Evolutionary conservation across 192 early-diverging fungal genomes (phyloP).

Genomic region (Neocallimastix lanati): DNA sequence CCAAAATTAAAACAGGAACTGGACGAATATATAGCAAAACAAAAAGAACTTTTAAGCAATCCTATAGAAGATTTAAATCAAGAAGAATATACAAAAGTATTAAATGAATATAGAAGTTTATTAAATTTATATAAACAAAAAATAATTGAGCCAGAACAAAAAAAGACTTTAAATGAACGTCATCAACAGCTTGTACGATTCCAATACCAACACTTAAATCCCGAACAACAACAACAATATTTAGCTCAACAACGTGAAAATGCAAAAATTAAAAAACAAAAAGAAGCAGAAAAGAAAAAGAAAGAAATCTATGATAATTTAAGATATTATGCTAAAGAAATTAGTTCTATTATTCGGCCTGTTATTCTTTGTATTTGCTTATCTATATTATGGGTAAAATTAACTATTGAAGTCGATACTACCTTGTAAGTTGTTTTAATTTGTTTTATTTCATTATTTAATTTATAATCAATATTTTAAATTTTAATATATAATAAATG

Average conservation of each 20-base stretch:
- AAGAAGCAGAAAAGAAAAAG: background rate
- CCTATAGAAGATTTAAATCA: background rate
- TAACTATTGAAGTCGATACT: slow-evolving; percentile 8
- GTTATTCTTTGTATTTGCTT: slow-evolving; percentile 56
- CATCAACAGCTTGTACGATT: background rate
- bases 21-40: background rate
- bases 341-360: slow-evolving; percentile 48
- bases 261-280: background rate
- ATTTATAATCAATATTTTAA: too few species aligned
- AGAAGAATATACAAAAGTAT: background rate
- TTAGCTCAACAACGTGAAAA: background rate
- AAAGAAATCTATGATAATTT: background rate
- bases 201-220: background rate
- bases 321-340: background rate
- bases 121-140: background rate
- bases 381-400: slow-evolving; percentile 72
- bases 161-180: background rate
- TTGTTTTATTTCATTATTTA: too few species aligned
- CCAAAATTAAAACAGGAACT: background rate
- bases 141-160: background rate
- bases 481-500: too few species aligned
- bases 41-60: background rate
- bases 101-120: background rate
- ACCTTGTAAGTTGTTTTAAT: background rate
- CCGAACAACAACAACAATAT: background rate